Percentiles rank a stretch among this genome's conserved stretches.
Conservation (phyloP, 164 flowering plant genomes). For the Dillenia turbinata region DNA sequence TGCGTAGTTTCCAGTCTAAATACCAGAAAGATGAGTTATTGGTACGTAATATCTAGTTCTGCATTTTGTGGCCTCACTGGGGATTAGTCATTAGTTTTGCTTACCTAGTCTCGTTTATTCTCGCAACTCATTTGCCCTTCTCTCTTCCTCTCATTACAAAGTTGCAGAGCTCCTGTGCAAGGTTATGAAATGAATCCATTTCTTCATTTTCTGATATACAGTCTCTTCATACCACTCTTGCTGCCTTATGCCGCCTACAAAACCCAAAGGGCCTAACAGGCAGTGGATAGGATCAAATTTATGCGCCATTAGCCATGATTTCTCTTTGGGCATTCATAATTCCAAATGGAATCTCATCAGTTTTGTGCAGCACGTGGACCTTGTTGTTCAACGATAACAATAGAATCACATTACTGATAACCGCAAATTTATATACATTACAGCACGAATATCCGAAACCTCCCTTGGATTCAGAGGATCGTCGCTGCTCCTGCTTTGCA, state of each 20-base stretch:
- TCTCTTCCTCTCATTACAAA: constrained; percentile 29
- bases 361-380: background rate
- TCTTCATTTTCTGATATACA: constrained; percentile 62
- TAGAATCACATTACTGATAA: no score
- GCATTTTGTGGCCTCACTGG: no score
- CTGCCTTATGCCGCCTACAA: constrained; percentile 53
- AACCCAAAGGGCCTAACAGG: constrained; percentile 29
- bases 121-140: background rate
- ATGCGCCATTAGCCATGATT: no score
- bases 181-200: constrained; percentile 87
- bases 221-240: constrained; percentile 56
- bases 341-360: background rate
- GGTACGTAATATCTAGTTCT: no score
- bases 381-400: no score
- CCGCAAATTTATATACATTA: no score
- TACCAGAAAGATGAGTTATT: no score
- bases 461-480: background rate
- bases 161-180: constrained; percentile 55
- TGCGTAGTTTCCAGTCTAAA: no score
- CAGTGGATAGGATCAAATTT: background rate
- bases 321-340: no score
- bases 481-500: background rate
- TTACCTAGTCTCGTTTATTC: background rate
- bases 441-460: background rate
- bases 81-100: background rate